phyloP scores from a whole-genome alignment of 495 filamentous ascomycete species.

The Pseudoneurospora amorphoporcata region DNA sequence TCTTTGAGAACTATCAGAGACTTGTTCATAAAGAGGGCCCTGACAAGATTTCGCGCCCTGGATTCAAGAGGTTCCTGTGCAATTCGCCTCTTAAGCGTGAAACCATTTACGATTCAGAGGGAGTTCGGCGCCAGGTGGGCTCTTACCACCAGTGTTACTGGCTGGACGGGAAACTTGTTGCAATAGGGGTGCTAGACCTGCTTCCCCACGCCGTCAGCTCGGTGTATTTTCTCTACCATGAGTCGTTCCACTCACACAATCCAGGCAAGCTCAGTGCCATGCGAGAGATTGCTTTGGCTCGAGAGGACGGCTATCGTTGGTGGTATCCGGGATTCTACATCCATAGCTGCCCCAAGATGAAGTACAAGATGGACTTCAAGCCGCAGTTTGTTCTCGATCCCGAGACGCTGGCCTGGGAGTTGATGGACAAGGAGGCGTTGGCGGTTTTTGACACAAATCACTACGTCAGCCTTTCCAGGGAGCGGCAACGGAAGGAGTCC shows the following conservation, averaged over 20 bases:
- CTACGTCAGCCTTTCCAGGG: conserved; percentile 58
- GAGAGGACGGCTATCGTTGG: conserved; percentile 60
- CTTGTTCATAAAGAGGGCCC: conserved; percentile 66
- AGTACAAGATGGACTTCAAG: conserved; percentile 78
- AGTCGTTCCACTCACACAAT: conserved; percentile 64
- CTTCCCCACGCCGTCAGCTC: conserved; percentile 81
- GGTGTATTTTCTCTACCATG: conserved; percentile 91
- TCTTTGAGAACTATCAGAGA: conserved; percentile 83
- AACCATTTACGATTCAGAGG: conserved; percentile 32
- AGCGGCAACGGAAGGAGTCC: conserved; percentile 19
- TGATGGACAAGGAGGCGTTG: conserved; percentile 55
- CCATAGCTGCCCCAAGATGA: conserved; percentile 42
- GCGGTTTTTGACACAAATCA: conserved; percentile 51
- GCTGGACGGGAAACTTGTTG: conserved; percentile 78
- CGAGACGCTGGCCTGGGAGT: conserved; percentile 63
- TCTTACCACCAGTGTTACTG: conserved; percentile 96
- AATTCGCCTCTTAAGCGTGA: conserved; percentile 56
- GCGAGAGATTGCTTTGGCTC: conserved; percentile 68
- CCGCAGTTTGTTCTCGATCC: conserved; percentile 82
- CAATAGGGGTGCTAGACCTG: conserved; percentile 80
- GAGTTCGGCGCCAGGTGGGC: conserved; percentile 53
- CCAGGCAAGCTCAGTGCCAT: conserved; percentile 86
- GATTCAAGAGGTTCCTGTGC: conserved; percentile 82
- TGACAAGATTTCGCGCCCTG: conserved; percentile 50
- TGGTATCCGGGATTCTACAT: conserved; percentile 46